Evolutionary conservation across 768 basidiomycete genomes (phyloP), one percentile per base, ranked within the genome.

Genomic region (Gloeophyllum trabeum): DNA sequence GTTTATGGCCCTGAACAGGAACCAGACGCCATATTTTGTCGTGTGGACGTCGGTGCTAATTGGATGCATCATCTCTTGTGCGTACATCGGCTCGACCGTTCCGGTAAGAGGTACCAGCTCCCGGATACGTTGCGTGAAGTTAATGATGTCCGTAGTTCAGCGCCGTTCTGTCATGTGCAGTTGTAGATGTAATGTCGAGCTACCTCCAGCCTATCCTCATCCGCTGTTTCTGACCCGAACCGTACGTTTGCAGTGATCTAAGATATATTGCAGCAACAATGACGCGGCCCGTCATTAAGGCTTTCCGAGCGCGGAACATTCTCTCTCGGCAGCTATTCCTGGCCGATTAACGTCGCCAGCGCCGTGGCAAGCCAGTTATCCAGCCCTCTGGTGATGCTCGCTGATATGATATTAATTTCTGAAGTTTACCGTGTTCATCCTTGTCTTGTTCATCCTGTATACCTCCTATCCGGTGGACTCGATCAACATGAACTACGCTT

Each of bases 131-230:
- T 22, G 30, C 73, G 73, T 71, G 6, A 71, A 72, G 2, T 70
- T 77, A 19, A 37, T 13, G 13, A 37, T 19, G 36, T 37, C 10
- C 10, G 20, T 47, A 63, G 71, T 75, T 76, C 51, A 73, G 75
- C 39, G 74, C 72, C 2, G 74, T 75, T 43, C 40, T 75, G 21
- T 73, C 72, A 2, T 75, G 72, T 22, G 12, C 36, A 19, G 36
- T 19, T 12, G 20, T 37, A 10, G 10, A 73, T 2, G 73, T 74
- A 2, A 74, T 78, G 72, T 60, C 75, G 35, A 66, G 71, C 42
- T 78, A 78, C 49, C 45, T 74, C 18, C 71, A 75, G 46, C 75
- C 74, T 7, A 73, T 78, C 45, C 60, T 72, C 34, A 73, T 76
- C 32, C 67, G 75, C 4, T 70, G 73, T 3, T 71, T 76, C 53